phyloP scores from a whole-genome alignment of 2,329 filamentous ascomycete species.

The Hypoxylon sp. region DNA sequence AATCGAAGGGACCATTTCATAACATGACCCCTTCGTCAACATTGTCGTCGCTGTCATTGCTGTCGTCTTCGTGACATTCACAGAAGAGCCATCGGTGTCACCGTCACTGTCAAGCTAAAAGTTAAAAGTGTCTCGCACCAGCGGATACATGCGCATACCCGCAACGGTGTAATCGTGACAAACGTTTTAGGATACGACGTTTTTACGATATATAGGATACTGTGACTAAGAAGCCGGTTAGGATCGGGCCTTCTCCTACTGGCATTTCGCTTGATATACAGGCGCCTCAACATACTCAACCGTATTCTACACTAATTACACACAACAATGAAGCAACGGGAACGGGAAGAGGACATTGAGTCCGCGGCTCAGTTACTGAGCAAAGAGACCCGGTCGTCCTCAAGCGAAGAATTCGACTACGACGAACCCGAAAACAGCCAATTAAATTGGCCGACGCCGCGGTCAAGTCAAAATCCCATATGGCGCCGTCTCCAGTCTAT shows the following conservation, averaged over 20 bases:
- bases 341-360: conserved; percentile 48
- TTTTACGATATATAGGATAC: conserved; percentile 7
- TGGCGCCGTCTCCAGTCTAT: conserved; percentile 47
- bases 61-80: conserved; percentile 19
- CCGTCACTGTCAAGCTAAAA: conserved; percentile 1
- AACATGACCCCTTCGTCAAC: conserved; percentile 36
- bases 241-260: conserved; percentile 11
- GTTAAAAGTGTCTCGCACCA: conserved; percentile 9
- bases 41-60: conserved; percentile 15
- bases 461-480: conserved; percentile 31
- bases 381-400: conserved; percentile 40
- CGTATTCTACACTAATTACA: conserved; percentile 16
- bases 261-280: conserved; percentile 8
- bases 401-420: conserved; percentile 47
- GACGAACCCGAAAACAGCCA: conserved; percentile 41
- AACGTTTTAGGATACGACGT: conserved; percentile 16
- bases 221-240: not conserved
- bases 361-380: conserved; percentile 46
- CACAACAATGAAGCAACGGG: conserved; percentile 43
- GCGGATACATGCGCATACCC: conserved; percentile 10
- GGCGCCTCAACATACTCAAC: conserved; percentile 9
- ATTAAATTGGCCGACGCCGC: conserved; percentile 37
- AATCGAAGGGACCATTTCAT: conserved; percentile 1
- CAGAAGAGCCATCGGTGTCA: conserved; percentile 7
- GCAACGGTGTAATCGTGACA: conserved; percentile 9